Evolutionary conservation across 192 early-diverging fungal species (phyloP), one percentile per base, ranked within the genome.

Genomic region (Coemansia sp.): DNA sequence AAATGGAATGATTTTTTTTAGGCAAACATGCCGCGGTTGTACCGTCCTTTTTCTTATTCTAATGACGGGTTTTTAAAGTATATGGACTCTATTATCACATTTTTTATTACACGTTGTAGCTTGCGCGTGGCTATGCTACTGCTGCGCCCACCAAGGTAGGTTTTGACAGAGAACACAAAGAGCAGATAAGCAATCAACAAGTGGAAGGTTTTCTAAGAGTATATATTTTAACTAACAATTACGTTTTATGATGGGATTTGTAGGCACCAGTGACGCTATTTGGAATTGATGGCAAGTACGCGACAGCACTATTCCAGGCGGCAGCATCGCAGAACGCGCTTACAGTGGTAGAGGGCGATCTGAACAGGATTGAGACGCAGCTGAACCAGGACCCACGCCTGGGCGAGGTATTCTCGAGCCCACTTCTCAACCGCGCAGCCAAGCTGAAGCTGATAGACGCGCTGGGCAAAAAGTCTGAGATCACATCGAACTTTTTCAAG

Each of bases 201-300:
- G 14, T 17, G 33, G 6, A 14, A 17, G 39, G 14, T 46, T 17
- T 17, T 46, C 39, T 46, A 46, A 46, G 6, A 54, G n/a, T 19
- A 14, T 25, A 33, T 46, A 10, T n/a, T 25, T 14, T 46, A 23
- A 42, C 2, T 4, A 59, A 59, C 8, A 58, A 27, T 32, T 58
- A 6, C 24, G 60, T 23, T 8, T 6, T 21, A 7, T 25, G 22
- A 8, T 24, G 22, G 6, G 32, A 31, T 3, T 51, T 64, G 54
- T 78, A 96, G 92, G 86, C 88, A 53, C 94, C 94, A 21, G 58
- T 94, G 31, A 84, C 88, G 52, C 86, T 98, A 56, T 89, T 92
- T 86, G 94, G 95, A 57, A 91, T 98, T 77, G 93, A 96, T 50
- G 96, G 96, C 72, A 92, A 95, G 71, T 98, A 98, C 80, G 95